Base-by-base conservation (phyloP, 2,329 filamentous ascomycete genomes). In the Aspergillus amoenus region DNA sequence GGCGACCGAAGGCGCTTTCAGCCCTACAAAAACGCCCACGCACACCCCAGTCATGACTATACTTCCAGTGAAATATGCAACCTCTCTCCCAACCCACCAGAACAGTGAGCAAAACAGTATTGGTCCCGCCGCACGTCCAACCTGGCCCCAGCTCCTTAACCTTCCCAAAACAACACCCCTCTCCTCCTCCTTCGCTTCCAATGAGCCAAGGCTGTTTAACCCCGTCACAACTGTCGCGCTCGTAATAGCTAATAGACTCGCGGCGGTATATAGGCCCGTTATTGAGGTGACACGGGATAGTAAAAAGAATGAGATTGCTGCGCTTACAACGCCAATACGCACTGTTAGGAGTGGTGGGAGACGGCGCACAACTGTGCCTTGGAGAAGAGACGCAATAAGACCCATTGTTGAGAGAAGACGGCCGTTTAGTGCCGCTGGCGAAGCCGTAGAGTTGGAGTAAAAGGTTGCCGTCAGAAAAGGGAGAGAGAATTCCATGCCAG, bases 391-490 rank as follows among this genome's bases (percentile, higher is more conserved):
- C 8, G 94, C 93, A 6, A 97, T 84, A 3, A 99, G 84, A 0
- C 94, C 94, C 67, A 99, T 90, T 74, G 90, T 94, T 5, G 94
- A 93, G 2, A 99, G 85, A 2, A 99, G 81, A 11, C 87, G 85
- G 15, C 94, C 94, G 63, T 95, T 96, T 52, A 91, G 84, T 43
- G 86, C 84, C 1, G 92, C 88, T 0, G 77, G 77, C 52, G 71
- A 78, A 39, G 68, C 61, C n/a, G 68, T 68, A 17, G 64, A 65
- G 71, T 94, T 95, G 8, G 84, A 84, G 73, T 97, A 97, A 44
- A 99, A 84, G 52, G 96, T 93, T 68, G 94, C 96, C 0, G 93
- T 97, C 86, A 99, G 93, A 73, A 99, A 99, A 0, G 94, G 93
- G 3, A 99, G 83, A 1, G 92, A 96, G 74, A 96, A 97, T 72